These are phyloP conservation scores for Cochlearia excelsa DNA, from an alignment of 345 rosid species.

Conservation along the genomic window DNA sequence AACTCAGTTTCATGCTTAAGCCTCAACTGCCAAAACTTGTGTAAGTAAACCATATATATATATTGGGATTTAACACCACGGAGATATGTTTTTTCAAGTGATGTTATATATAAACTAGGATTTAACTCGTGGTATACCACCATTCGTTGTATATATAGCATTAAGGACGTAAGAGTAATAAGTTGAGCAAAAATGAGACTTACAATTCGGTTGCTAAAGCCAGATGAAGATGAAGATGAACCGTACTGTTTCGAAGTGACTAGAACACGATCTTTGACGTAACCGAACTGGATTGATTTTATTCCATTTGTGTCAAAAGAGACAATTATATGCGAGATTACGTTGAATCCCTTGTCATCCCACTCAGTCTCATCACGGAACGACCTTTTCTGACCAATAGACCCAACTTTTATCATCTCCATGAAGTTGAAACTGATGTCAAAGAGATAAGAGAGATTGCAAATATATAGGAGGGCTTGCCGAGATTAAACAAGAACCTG, in stretches of 20 bases:
- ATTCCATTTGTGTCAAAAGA: neutral
- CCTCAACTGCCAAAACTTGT: too few species aligned
- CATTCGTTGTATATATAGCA: too few species aligned
- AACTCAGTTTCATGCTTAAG: too few species aligned
- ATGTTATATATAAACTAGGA: too few species aligned
- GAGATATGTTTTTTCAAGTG: too few species aligned
- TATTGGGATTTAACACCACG: too few species aligned
- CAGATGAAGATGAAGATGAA: neutral
- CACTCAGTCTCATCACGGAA: neutral
- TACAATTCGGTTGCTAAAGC: neutral
- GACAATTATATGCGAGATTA: neutral
- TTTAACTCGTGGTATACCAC: too few species aligned
- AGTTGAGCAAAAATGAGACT: neutral
- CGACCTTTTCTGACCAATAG: neutral
- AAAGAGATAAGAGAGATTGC: neutral
- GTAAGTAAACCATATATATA: too few species aligned
- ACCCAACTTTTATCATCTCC: slow-evolving; percentile 1
- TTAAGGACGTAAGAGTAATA: neutral
- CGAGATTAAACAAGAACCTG: neutral
- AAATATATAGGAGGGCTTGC: neutral
- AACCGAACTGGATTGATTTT: slow-evolving; percentile 3
- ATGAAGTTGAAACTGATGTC: neutral
- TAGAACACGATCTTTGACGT: neutral
- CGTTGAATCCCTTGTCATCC: neutral
- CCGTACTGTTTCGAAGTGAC: neutral